Evolutionary conservation across 345 rosid genomes (phyloP).

Genomic region (Citrus australasica): DNA sequence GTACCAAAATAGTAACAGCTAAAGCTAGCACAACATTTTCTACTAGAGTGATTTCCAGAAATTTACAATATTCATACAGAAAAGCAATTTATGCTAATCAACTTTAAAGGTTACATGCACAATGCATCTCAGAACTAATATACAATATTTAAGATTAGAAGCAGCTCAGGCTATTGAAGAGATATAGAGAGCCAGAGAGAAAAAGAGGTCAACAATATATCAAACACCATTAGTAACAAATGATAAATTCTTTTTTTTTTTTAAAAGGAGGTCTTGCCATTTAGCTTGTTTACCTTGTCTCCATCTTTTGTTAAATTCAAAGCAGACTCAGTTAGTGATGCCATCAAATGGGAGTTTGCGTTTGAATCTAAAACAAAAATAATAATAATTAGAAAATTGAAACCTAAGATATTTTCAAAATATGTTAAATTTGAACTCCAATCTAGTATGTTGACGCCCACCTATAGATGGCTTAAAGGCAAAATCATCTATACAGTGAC

Average conservation of each 20-base stretch:
- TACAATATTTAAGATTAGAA: too few relatives aligned
- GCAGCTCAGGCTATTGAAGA: background rate
- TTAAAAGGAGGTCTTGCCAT: background rate
- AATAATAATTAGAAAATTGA: conserved; percentile 10
- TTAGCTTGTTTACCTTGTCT: conserved; percentile 67
- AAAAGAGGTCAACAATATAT: background rate
- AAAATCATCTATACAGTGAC: conserved; percentile 44
- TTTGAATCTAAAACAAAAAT: conserved; percentile 35
- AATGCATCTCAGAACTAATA: background rate
- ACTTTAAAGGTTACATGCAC: background rate
- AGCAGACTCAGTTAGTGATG: conserved; percentile 61
- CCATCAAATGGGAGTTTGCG: conserved; percentile 24
- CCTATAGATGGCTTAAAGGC: conserved; percentile 36
- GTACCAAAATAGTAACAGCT: background rate
- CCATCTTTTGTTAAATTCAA: conserved; percentile 77
- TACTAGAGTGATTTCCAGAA: background rate
- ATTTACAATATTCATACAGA: background rate
- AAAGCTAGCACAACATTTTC: background rate
- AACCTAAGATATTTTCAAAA: background rate
- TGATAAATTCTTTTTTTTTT: background rate
- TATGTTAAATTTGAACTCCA: background rate
- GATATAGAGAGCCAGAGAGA: background rate
- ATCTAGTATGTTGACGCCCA: conserved; percentile 17
- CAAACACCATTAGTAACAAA: background rate
- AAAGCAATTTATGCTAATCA: background rate